Conservation (phyloP, 2,329 filamentous ascomycete species). For the Ophiosphaerella narmari region DNA sequence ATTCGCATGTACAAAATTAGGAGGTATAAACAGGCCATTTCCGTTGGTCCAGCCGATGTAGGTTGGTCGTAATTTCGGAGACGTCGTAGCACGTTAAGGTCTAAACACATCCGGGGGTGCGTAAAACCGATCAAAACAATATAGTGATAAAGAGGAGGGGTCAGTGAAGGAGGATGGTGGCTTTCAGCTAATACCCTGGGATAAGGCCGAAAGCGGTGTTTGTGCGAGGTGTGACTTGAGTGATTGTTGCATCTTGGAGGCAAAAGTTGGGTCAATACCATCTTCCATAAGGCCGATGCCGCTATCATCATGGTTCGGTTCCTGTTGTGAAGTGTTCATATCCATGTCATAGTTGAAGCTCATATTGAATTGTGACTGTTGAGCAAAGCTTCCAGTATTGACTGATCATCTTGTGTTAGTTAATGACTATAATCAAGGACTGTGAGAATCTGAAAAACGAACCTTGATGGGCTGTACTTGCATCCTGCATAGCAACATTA, state of each 20-base stretch:
- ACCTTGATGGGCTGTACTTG: constrained; percentile 35
- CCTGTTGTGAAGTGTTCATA: constrained; percentile 37
- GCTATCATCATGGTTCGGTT: constrained; percentile 41
- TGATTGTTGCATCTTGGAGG: constrained; percentile 24
- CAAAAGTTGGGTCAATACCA: constrained; percentile 41
- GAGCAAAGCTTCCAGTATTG: constrained; percentile 39
- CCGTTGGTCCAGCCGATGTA: constrained; percentile 31
- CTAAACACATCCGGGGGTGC: background rate
- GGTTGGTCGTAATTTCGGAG: constrained; percentile 40
- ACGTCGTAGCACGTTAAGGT: constrained; percentile 18
- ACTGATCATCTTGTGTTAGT: constrained; percentile 44
- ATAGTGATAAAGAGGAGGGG: background rate
- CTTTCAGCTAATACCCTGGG: constrained; percentile 24
- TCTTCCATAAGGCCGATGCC: constrained; percentile 43
- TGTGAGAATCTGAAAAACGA: constrained; percentile 19
- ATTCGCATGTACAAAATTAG: constrained; percentile 29
- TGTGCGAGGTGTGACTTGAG: constrained; percentile 30
- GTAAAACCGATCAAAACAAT: background rate
- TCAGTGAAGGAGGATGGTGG: background rate
- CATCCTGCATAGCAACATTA: constrained; percentile 29
- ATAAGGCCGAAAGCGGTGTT: constrained; percentile 15
- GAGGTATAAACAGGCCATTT: constrained; percentile 29
- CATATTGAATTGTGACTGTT: constrained; percentile 38
- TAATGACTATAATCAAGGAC: constrained; percentile 28
- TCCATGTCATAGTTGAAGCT: constrained; percentile 42